These are phyloP conservation scores for Ophidiomyces ophidiicola DNA, from an alignment of 2,329 filamentous ascomycete species.

Conservation along the genomic window DNA sequence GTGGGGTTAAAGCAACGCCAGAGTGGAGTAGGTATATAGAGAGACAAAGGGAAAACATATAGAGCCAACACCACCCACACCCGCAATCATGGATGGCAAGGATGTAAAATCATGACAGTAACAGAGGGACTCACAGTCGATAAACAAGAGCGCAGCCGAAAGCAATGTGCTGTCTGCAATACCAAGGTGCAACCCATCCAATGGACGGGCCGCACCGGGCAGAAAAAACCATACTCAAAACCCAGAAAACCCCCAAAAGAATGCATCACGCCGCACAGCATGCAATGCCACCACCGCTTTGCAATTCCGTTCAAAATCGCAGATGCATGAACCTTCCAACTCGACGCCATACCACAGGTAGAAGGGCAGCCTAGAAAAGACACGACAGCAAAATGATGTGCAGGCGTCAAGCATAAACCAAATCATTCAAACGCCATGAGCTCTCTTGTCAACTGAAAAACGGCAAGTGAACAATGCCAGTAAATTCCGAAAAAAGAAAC, in stretches of 20 bases:
- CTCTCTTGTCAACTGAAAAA: too few relatives aligned
- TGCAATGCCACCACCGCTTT: slow-evolving; percentile 1
- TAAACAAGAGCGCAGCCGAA: background rate
- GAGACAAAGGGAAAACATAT: too few relatives aligned
- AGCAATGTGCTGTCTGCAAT: background rate
- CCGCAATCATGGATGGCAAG: too few relatives aligned
- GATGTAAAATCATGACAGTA: too few relatives aligned
- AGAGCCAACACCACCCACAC: too few relatives aligned
- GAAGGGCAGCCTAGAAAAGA: background rate
- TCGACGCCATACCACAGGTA: slow-evolving; percentile 4
- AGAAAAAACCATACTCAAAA: background rate
- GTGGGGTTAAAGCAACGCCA: too few relatives aligned
- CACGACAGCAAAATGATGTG: background rate
- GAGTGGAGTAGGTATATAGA: too few relatives aligned
- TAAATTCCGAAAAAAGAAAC: too few relatives aligned
- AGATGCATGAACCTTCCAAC: background rate
- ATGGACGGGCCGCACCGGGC: background rate
- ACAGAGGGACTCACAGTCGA: too few relatives aligned
- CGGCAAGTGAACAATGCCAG: too few relatives aligned
- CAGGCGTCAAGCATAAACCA: background rate
- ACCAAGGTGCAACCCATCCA: slow-evolving; percentile 5
- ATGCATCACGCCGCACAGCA: slow-evolving; percentile 1
- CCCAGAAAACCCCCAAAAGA: slow-evolving; percentile 1
- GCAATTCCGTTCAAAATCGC: background rate
- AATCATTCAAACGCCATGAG: background rate